Conservation (phyloP, 2,329 filamentous ascomycete species). For the Phialophora macrospora region DNA sequence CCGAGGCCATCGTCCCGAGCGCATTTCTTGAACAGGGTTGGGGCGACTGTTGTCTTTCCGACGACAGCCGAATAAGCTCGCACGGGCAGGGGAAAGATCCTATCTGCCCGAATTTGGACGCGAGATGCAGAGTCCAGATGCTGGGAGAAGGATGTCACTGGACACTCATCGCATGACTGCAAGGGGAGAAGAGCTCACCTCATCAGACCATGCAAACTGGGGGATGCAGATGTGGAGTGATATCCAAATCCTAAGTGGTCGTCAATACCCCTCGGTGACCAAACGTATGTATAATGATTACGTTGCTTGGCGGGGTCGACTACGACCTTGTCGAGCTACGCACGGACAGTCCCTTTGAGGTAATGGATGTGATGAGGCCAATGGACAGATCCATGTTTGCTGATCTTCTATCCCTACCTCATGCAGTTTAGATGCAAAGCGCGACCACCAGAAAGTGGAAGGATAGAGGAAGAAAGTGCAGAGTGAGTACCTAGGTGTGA, state of each 20-base stretch:
- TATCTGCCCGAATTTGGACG: background rate
- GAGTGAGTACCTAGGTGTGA: background rate
- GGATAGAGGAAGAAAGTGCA: background rate
- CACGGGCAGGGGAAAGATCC: constrained; percentile 4
- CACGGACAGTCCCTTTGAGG: background rate
- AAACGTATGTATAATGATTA: constrained; percentile 9
- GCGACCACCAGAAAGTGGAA: too few species aligned
- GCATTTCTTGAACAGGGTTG: constrained; percentile 10
- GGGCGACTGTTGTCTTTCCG: background rate
- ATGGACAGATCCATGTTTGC: background rate
- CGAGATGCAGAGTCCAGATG: background rate
- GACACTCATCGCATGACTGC: constrained; percentile 13
- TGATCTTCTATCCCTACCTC: background rate
- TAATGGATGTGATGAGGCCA: background rate
- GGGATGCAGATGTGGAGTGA: constrained; percentile 16
- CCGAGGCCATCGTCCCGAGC: constrained; percentile 5
- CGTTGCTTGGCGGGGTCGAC: background rate
- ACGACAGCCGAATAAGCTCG: constrained; percentile 3
- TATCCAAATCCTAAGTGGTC: constrained; percentile 11
- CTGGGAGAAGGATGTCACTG: background rate
- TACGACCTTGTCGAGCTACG: background rate
- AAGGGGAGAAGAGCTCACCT: constrained; percentile 20
- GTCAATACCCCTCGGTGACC: constrained; percentile 2
- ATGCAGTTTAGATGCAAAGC: background rate
- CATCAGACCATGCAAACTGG: constrained; percentile 9